phyloP scores from a whole-genome alignment of 345 rosid genomes.

The Arabis alpina region DNA sequence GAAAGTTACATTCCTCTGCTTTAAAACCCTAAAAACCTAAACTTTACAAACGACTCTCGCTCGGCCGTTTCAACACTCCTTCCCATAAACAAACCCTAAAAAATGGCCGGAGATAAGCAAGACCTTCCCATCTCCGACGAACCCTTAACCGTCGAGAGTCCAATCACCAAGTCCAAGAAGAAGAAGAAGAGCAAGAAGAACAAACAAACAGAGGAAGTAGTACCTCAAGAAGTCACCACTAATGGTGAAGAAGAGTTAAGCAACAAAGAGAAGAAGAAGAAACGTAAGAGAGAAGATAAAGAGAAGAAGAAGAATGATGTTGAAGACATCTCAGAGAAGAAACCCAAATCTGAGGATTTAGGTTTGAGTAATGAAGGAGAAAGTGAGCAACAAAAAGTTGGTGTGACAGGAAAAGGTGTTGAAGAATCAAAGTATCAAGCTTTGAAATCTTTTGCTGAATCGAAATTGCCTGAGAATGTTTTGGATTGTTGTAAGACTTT shows the following conservation, averaged over 20 bases:
- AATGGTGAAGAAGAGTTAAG: slow-evolving; percentile 30
- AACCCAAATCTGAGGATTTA: slow-evolving; percentile 17
- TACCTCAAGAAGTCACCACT: slow-evolving; percentile 31
- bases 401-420: slow-evolving; percentile 65
- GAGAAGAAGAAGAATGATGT: slow-evolving; percentile 38
- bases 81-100: not conserved
- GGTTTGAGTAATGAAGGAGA: slow-evolving; percentile 35
- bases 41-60: slow-evolving; percentile 34
- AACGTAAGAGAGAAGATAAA: slow-evolving; percentile 44
- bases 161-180: slow-evolving; percentile 37
- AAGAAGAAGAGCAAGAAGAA: slow-evolving; percentile 49
- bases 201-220: slow-evolving; percentile 36
- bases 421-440: slow-evolving; percentile 68
- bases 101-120: slow-evolving; percentile 42
- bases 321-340: slow-evolving; percentile 36
- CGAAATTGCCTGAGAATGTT: slow-evolving; percentile 71
- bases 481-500: slow-evolving; percentile 76
- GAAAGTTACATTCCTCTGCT: not conserved
- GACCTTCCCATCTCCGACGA: slow-evolving; percentile 33
- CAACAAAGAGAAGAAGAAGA: slow-evolving; percentile 55
- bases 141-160: slow-evolving; percentile 26
- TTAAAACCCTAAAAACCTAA: slow-evolving; percentile 42
- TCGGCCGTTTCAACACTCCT: slow-evolving; percentile 36
- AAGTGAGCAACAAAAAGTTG: slow-evolving; percentile 53
- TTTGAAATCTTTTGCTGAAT: slow-evolving; percentile 55